Conservation (phyloP, 306 rosid genomes). For the Glycine latifolia region DNA sequence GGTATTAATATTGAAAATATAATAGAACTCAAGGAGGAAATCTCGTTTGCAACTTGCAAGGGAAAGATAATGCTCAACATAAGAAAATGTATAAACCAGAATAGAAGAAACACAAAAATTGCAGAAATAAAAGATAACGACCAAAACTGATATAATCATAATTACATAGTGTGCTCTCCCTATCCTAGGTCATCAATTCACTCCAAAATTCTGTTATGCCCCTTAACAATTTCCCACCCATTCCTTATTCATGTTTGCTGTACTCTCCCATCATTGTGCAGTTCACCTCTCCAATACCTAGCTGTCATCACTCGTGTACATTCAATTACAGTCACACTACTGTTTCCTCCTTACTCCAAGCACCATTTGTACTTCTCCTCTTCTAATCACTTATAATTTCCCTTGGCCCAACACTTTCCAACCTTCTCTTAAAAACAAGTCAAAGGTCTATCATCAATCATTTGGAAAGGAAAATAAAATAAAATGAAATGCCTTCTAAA, state of each 20-base stretch:
- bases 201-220: neutral
- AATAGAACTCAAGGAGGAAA: constrained; percentile 1
- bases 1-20: constrained; percentile 2
- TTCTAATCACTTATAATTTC: neutral
- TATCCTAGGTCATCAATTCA: neutral
- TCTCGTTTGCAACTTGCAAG: neutral
- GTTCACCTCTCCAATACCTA: constrained; percentile 1
- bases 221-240: neutral
- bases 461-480: neutral
- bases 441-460: neutral
- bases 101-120: neutral
- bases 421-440: too few species aligned
- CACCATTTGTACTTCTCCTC: neutral
- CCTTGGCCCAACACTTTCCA: constrained; percentile 1
- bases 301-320: neutral
- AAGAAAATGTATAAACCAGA: neutral
- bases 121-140: neutral
- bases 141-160: neutral
- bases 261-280: neutral
- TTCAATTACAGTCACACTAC: neutral
- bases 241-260: neutral
- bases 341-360: constrained; percentile 7
- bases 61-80: constrained; percentile 4
- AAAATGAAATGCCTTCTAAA: neutral
- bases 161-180: neutral